These are phyloP conservation scores for Plasmodium relictum DNA, from an alignment of 169 alveolate genomes.

Conservation along the genomic window DNA sequence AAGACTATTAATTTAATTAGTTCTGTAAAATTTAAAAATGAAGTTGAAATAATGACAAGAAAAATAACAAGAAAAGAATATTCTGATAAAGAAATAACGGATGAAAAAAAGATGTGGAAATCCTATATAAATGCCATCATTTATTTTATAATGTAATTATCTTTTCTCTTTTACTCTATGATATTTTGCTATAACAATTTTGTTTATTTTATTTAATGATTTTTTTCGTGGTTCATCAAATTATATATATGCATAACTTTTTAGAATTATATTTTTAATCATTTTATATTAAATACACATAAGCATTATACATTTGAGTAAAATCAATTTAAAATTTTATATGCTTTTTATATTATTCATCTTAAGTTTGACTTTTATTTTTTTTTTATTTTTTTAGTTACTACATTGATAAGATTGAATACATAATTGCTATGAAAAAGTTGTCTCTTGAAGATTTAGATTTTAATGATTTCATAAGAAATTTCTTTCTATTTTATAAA, in stretches of 20 bases:
- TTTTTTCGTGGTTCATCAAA: not conserved
- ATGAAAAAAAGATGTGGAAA: not conserved
- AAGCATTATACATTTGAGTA: not conserved
- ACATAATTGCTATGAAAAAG: slow-evolving; percentile 45
- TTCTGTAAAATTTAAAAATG: slow-evolving; percentile 58
- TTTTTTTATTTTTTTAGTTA: slow-evolving; percentile 16
- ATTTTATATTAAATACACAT: too few species aligned
- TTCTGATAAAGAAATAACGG: not conserved
- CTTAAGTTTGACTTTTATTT: not conserved
- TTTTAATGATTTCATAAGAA: slow-evolving; percentile 34
- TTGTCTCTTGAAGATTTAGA: slow-evolving; percentile 23
- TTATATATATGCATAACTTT: too few species aligned
- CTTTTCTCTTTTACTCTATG: not conserved
- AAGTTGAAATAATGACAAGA: slow-evolving; percentile 45
- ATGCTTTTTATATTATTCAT: not conserved
- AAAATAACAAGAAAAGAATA: slow-evolving; percentile 2
- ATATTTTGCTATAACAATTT: not conserved
- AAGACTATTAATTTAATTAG: slow-evolving; percentile 31
- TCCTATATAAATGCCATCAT: not conserved
- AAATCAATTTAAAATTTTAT: not conserved
- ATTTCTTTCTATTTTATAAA: slow-evolving; percentile 59
- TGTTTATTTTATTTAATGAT: too few species aligned
- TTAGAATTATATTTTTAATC: too few species aligned
- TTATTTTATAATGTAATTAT: slow-evolving; percentile 3
- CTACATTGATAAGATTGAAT: slow-evolving; percentile 68